Base-by-base conservation (phyloP, 371 early-diverging fungal genomes). In the Coemansia sp. region DNA sequence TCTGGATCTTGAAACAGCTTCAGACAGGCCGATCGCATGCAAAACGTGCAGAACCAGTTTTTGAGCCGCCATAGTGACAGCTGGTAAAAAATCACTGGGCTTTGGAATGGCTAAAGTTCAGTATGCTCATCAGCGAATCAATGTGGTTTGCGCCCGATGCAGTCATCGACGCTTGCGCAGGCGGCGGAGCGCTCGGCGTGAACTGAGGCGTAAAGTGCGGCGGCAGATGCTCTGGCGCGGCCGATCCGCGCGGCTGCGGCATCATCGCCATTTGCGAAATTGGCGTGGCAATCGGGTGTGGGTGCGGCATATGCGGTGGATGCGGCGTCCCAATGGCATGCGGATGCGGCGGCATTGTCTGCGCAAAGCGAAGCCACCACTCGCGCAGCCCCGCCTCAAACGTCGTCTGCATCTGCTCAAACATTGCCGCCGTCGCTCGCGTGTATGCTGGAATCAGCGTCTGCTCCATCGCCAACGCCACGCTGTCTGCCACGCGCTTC, bases 331-430 rank as follows among this genome's bases (percentile, higher is more conserved):
- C 33, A 9, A 33, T 33, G 33, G 69, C 66, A 1, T 65, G 74
- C 12, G 67, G 75, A 3, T 58, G 74, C 30, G 65, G 69, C 7
- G 75, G 75, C 70, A 70, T 70, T 52, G 70, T 60, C 51, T 75
- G 75, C 7, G 67, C 75, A 70, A 70, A 69, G 20, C 75, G 75
- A 47, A 59, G 44, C 75, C 75, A 75, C 75, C 75, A 75, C 67
- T 75, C 75, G 39, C 67, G 75, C 67, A 75, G 44, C 5, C 75
- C 75, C 25, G 67, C 59, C 58, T 75, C 72, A 42, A 75, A 75
- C 1, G 77, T 71, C 25, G 72, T 21, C 33, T 75, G 71, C 71
- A 75, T 75, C 62, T 75, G 77, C 65, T 75, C 77, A 66, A 75
- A 75, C 77, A 75, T 75, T 25, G 77, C 65, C 5, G 72, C 69